These are phyloP conservation scores for Corchorus capsularis DNA, from an alignment of 345 rosid species.

Conservation along the genomic window DNA sequence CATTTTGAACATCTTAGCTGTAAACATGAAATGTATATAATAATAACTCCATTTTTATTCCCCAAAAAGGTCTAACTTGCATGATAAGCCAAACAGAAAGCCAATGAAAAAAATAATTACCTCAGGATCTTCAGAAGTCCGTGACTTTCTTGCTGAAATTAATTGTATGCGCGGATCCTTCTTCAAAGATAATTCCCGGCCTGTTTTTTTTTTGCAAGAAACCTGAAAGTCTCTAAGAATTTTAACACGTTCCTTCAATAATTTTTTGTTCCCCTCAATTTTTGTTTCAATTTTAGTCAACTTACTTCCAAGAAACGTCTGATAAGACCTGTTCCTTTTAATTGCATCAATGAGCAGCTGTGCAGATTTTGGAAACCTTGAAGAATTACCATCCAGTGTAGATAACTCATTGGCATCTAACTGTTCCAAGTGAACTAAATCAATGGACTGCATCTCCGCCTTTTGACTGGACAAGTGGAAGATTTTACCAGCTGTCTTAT, in stretches of 20 bases:
- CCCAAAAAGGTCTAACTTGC: neutral
- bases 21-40: neutral
- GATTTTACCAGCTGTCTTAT: slow-evolving; percentile 32
- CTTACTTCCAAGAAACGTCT: slow-evolving; percentile 69
- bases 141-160: slow-evolving; percentile 49
- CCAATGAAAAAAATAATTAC: slow-evolving; percentile 32
- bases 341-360: slow-evolving; percentile 69
- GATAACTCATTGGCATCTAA: slow-evolving; percentile 37
- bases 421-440: slow-evolving; percentile 27
- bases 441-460: slow-evolving; percentile 33
- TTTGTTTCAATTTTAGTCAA: slow-evolving; percentile 70
- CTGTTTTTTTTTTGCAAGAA: slow-evolving; percentile 66
- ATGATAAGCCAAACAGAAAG: neutral
- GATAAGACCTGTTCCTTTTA: slow-evolving; percentile 78
- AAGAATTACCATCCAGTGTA: slow-evolving; percentile 27
- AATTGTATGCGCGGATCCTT: slow-evolving; percentile 78
- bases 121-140: slow-evolving; percentile 49
- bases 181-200: slow-evolving; percentile 60
- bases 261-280: slow-evolving; percentile 79
- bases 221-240: slow-evolving; percentile 71
- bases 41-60: neutral
- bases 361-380: slow-evolving; percentile 74
- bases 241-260: slow-evolving; percentile 68
- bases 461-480: slow-evolving; percentile 28
- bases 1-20: neutral